Evolutionary conservation across 1,284 basidiomycete species (phyloP), one percentile per base, ranked within the genome.

Genomic region (Cutaneotrichosporon mucoides): DNA sequence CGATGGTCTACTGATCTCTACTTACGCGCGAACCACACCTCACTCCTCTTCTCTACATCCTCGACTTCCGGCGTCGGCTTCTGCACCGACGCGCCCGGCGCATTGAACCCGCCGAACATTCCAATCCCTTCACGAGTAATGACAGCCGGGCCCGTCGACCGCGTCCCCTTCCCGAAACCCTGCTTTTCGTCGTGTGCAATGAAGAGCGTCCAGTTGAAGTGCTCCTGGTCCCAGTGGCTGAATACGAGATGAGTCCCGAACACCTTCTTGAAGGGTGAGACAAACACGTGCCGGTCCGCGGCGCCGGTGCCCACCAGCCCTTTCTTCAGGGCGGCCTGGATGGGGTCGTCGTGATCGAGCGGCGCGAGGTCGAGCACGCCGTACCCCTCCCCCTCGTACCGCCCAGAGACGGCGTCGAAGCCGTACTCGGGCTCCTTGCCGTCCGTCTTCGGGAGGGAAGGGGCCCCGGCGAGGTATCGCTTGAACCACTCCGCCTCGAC

Each of bases 191-290:
- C 40, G 7, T 15, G 12, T 12, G 24, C 45, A 5, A 46, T 34
- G 15, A 37, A 9, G n/a, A 9, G 9, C 8, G 50, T 53, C 40
- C 38, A 49, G 42, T 55, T 59, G 41, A 37, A 54, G 42, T 36
- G 40, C 34, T 33, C 33, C 15, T 63, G 63, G 51, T 68, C 65
- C 38, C 57, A 61, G 54, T 68, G 68, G 15, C 61, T 64, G 40
- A 71, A 66, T 10, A 66, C 42, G 24, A 70, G 49, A 55, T 69
- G 62, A 15, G 62, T 47, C 11, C 55, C 36, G 61, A 67, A 68
- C 16, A 63, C 45, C 10, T 63, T 61, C 34, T 60, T 36, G 41
- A 64, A 41, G 9, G 44, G 13, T 8, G 64, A 56, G 41, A 66
- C 15, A 41, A 48, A 64, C n/a, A 53, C 36, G 8, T 36, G 53